Conservation (phyloP, 345 rosid species). For the Ricinus communis region DNA sequence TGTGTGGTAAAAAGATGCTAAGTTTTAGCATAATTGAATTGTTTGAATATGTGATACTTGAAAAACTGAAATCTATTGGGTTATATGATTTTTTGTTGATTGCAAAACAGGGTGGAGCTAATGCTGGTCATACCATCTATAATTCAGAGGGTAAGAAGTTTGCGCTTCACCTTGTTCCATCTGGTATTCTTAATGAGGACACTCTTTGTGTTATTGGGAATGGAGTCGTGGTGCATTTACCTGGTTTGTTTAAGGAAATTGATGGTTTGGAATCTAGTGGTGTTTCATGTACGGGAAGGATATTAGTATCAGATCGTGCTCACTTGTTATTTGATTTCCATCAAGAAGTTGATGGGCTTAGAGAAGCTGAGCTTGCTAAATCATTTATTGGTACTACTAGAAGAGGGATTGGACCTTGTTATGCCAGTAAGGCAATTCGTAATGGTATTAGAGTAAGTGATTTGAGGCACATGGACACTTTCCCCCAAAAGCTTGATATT, state of each 20-base stretch:
- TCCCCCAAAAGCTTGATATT: conserved; percentile 83
- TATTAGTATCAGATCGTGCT: conserved; percentile 89
- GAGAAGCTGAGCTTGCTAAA: conserved; percentile 87
- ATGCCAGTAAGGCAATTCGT: conserved; percentile 79
- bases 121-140: conserved; percentile 98
- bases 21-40: no score
- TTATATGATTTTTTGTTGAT: neutral
- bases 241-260: conserved; percentile 81
- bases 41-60: no score
- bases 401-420: conserved; percentile 94
- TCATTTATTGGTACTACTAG: conserved; percentile 91
- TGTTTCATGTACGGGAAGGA: conserved; percentile 83
- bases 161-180: conserved; percentile 95
- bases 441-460: conserved; percentile 93
- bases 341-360: conserved; percentile 79
- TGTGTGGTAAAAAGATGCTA: no score
- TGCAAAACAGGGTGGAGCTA: conserved; percentile 80
- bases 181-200: conserved; percentile 84
- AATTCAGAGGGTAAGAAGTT: conserved; percentile 91
- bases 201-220: conserved; percentile 91
- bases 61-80: no score
- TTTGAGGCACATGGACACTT: conserved; percentile 89
- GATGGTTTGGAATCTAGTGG: conserved; percentile 83
- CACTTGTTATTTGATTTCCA: conserved; percentile 92
- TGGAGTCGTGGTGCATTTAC: conserved; percentile 92